phyloP scores from a whole-genome alignment of 2,329 filamentous ascomycete genomes.

The Fusarium algeriense region DNA sequence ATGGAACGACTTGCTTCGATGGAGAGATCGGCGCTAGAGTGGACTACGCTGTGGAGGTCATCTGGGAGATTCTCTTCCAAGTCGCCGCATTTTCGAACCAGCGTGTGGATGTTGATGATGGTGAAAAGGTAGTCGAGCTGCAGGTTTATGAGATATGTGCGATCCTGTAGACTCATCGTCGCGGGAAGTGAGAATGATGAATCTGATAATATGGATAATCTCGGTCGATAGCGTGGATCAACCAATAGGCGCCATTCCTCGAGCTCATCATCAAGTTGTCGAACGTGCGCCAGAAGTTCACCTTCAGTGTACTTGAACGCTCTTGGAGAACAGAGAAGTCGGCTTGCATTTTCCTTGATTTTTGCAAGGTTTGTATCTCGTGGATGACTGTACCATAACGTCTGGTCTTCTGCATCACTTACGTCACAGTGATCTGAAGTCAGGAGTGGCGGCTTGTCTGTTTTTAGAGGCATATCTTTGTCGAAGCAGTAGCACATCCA shows the following conservation, averaged over 20 bases:
- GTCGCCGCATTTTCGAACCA: slow-evolving; percentile 35
- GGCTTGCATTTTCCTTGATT: slow-evolving; percentile 32
- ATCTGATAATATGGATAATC: slow-evolving; percentile 28
- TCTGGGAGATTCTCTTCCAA: slow-evolving; percentile 34
- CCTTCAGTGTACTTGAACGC: slow-evolving; percentile 41
- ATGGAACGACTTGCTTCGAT: slow-evolving; percentile 37
- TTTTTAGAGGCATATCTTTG: slow-evolving; percentile 19
- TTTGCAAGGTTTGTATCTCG: slow-evolving; percentile 31
- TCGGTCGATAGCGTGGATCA: slow-evolving; percentile 24
- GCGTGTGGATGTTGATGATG: slow-evolving; percentile 36
- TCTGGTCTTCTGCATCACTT: slow-evolving; percentile 19
- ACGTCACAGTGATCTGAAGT: slow-evolving; percentile 30
- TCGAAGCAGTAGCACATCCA: slow-evolving; percentile 33
- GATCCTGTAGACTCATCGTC: slow-evolving; percentile 12
- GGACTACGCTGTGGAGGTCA: slow-evolving; percentile 31
- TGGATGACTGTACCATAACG: slow-evolving; percentile 4
- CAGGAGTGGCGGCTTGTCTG: slow-evolving; percentile 8
- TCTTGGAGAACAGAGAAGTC: slow-evolving; percentile 16
- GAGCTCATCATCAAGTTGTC: slow-evolving; percentile 50
- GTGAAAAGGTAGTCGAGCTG: slow-evolving; percentile 39
- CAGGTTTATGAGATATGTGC: slow-evolving; percentile 27
- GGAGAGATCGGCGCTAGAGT: slow-evolving; percentile 35
- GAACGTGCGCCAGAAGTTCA: slow-evolving; percentile 44
- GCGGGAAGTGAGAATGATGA: slow-evolving; percentile 9
- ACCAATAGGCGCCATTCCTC: slow-evolving; percentile 50